A percentile compares a stretch with the other conserved stretches of the same genome.
Evolutionary conservation across 2,329 filamentous ascomycete species (phyloP).

Genomic region (Ophiostoma populinum): DNA sequence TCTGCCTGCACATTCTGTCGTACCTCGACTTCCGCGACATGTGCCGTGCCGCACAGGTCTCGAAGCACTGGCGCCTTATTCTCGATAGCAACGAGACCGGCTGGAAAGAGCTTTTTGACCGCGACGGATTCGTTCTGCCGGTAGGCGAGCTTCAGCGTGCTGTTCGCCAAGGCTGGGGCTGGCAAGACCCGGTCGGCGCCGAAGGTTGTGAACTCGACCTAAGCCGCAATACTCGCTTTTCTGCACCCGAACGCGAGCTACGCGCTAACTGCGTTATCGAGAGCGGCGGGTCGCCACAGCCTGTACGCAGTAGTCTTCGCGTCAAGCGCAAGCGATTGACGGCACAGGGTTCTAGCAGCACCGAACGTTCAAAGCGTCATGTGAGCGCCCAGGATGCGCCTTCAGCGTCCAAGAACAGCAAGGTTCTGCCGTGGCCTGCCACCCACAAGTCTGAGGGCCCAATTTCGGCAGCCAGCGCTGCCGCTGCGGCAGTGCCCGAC

Average conservation of each 20-base stretch:
- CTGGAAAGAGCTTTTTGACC: slow-evolving; percentile 85
- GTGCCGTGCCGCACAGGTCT: slow-evolving; percentile 81
- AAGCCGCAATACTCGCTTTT: slow-evolving; percentile 33
- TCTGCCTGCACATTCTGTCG: slow-evolving; percentile 72
- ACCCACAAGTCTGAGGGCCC: slow-evolving; percentile 59
- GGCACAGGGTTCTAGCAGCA: too few species aligned
- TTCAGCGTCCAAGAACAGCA: slow-evolving; percentile 26
- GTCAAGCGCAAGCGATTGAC: slow-evolving; percentile 39
- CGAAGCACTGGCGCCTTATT: slow-evolving; percentile 80
- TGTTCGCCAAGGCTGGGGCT: slow-evolving; percentile 87
- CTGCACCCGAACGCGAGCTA: background rate
- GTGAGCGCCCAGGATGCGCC: slow-evolving; percentile 28
- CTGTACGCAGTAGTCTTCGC: too few species aligned
- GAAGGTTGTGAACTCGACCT: slow-evolving; percentile 70
- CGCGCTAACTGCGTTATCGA: too few species aligned
- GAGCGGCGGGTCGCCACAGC: too few species aligned
- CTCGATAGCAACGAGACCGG: slow-evolving; percentile 87
- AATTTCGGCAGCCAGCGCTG: slow-evolving; percentile 69
- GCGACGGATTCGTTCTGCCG: slow-evolving; percentile 63
- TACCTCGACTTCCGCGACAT: slow-evolving; percentile 76
- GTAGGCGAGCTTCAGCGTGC: slow-evolving; percentile 71
- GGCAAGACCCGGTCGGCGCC: slow-evolving; percentile 69
- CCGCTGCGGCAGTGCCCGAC: slow-evolving; percentile 65
- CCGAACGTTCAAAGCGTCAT: slow-evolving; percentile 36
- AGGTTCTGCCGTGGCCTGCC: slow-evolving; percentile 22